phyloP scores from a whole-genome alignment of 257 asterid genomes.

The Nicotiana undulata region DNA sequence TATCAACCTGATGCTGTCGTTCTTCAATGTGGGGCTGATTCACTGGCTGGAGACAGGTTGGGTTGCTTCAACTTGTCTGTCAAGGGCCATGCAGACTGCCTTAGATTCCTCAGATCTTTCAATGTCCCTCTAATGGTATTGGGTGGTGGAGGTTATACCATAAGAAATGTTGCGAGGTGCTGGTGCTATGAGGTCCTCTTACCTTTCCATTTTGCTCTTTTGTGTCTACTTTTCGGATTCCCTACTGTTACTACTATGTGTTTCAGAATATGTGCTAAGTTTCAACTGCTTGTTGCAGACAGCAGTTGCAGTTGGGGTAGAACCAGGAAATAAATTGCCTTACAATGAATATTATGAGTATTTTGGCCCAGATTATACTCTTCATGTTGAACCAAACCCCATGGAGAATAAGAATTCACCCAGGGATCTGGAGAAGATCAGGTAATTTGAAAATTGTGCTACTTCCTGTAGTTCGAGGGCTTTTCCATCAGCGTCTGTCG shows the following conservation, averaged over 20 bases:
- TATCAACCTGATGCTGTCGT: conserved; percentile 64
- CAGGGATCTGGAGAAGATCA: conserved; percentile 66
- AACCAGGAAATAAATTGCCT: conserved; percentile 76
- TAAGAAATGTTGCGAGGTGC: conserved; percentile 61
- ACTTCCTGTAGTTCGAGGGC: neutral
- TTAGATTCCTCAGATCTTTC: conserved; percentile 52
- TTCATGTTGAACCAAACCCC: conserved; percentile 55
- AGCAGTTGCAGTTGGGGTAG: conserved; percentile 85
- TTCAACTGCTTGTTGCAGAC: conserved; percentile 44
- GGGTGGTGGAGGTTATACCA: conserved; percentile 74
- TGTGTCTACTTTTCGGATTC: neutral
- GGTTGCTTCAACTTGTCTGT: conserved; percentile 64
- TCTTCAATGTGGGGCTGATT: conserved; percentile 72
- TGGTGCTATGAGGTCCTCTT: conserved; percentile 59
- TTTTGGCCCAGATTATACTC: conserved; percentile 78
- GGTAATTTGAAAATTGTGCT: conserved; percentile 25
- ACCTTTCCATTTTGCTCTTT: neutral
- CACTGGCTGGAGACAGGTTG: conserved; percentile 57
- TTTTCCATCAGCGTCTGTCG: neutral
- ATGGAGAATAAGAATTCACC: conserved; percentile 57
- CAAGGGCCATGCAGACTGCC: conserved; percentile 64
- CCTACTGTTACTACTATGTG: neutral
- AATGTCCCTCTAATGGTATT: conserved; percentile 64
- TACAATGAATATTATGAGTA: conserved; percentile 78
- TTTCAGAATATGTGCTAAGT: conserved; percentile 6